Percentiles rank a stretch among this genome's conserved stretches.
Evolutionary conservation across 2,329 filamentous ascomycete species (phyloP).

Genomic region (Thielaviopsis punctulata): DNA sequence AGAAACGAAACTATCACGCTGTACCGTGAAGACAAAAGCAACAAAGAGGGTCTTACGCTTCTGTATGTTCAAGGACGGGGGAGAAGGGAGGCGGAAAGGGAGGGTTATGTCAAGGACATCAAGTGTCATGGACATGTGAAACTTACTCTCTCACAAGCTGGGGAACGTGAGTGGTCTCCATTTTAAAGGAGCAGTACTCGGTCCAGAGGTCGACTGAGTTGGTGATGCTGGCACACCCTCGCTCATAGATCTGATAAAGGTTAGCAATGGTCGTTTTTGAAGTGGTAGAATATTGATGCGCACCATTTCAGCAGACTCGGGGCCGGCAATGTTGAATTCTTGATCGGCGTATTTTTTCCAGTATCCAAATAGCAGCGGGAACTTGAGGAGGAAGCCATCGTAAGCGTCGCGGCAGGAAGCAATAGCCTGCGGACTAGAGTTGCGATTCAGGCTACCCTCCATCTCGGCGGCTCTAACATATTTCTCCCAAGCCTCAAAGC

Average conservation of each 20-base stretch:
- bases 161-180: conserved; percentile 87
- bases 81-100: conserved; percentile 18
- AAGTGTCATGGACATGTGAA: conserved; percentile 34
- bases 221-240: conserved; percentile 81
- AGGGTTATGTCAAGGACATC: conserved; percentile 20
- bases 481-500: conserved; percentile 90
- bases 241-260: conserved; percentile 96
- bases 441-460: conserved; percentile 87
- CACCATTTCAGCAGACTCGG: conserved; percentile 94
- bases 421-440: conserved; percentile 88
- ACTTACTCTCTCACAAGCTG: conserved; percentile 99
- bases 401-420: conserved; percentile 74
- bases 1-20: conserved; percentile 25
- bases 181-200: conserved; percentile 94
- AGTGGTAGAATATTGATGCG: neutral
- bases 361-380: conserved; percentile 90
- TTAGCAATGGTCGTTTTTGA: too few relatives aligned
- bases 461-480: conserved; percentile 73
- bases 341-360: conserved; percentile 99
- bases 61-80: neutral
- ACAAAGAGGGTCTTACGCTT: neutral
- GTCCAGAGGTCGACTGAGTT: conserved; percentile 95
- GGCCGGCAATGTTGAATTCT: conserved; percentile 91
- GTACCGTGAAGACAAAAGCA: conserved; percentile 23
- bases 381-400: conserved; percentile 85